A percentile compares a stretch with the other conserved stretches of the same genome.
Conservation (phyloP, 345 rosid species). For the Passiflora organensis region DNA sequence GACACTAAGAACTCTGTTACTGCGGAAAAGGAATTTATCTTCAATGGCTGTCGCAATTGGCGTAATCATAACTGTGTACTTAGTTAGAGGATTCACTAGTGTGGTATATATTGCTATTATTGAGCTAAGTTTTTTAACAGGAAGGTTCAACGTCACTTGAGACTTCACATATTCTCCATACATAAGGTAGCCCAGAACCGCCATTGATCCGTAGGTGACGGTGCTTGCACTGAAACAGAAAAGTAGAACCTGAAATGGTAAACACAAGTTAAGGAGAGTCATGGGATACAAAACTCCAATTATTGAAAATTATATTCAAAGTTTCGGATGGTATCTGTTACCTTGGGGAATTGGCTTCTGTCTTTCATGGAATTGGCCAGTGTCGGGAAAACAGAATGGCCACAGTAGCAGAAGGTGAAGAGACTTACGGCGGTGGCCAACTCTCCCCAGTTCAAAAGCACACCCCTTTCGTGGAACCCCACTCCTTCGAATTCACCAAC, state of each 20-base stretch:
- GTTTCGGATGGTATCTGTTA: not conserved
- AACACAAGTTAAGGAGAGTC: not conserved
- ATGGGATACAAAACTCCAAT: too few relatives aligned
- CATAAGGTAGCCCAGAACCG: slow-evolving; percentile 58
- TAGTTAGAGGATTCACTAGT: slow-evolving; percentile 57
- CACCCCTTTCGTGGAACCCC: slow-evolving; percentile 44
- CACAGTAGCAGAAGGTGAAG: slow-evolving; percentile 54
- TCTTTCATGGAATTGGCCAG: slow-evolving; percentile 67
- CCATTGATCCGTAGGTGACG: slow-evolving; percentile 50
- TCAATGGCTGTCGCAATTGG: slow-evolving; percentile 54
- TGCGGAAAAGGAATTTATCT: slow-evolving; percentile 24
- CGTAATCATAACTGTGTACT: slow-evolving; percentile 45
- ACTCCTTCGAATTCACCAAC: slow-evolving; percentile 50
- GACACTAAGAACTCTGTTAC: slow-evolving; percentile 33
- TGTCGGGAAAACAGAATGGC: slow-evolving; percentile 64
- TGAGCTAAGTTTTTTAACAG: slow-evolving; percentile 35
- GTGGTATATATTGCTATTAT: slow-evolving; percentile 54
- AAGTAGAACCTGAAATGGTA: slow-evolving; percentile 40
- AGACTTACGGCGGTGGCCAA: slow-evolving; percentile 53
- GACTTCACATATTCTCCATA: slow-evolving; percentile 50
- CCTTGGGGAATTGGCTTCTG: slow-evolving; percentile 57
- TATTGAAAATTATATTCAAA: too few relatives aligned
- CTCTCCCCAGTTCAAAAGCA: slow-evolving; percentile 37
- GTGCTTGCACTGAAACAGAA: slow-evolving; percentile 49
- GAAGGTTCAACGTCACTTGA: slow-evolving; percentile 67